These are phyloP conservation scores for Oryza australiensis DNA, from an alignment of 176 grass and related monocot species.

Conservation along the genomic window DNA sequence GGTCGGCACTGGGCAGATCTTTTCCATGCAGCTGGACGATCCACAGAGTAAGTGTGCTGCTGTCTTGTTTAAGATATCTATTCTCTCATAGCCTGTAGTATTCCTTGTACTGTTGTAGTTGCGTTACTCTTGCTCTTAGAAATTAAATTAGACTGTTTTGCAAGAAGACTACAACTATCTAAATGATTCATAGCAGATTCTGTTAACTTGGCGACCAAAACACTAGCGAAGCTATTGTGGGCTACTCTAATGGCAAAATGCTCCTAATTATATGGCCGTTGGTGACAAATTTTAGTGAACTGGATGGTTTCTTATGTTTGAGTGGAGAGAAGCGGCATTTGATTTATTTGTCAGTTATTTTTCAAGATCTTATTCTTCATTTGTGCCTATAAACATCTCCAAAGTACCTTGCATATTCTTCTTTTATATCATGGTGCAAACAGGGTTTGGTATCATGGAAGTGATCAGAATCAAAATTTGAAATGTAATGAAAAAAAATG, in stretches of 20 bases:
- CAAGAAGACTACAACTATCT: not conserved
- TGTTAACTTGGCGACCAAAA: not conserved
- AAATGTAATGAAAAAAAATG: not conserved
- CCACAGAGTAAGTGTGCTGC: conserved; percentile 76
- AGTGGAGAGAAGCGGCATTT: conserved; percentile 9
- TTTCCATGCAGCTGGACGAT: conserved; percentile 89
- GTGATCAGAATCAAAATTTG: not conserved
- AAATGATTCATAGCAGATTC: conserved; percentile 21
- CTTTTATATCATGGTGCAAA: not conserved
- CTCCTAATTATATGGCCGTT: not conserved
- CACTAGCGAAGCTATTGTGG: not conserved
- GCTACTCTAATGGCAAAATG: not conserved
- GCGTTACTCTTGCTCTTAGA: conserved; percentile 10
- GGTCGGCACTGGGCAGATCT: conserved; percentile 96
- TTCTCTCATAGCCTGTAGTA: not conserved
- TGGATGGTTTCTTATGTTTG: not conserved
- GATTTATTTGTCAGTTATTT: not conserved
- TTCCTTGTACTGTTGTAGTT: not conserved
- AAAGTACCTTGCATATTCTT: not conserved
- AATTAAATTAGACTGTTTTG: not conserved
- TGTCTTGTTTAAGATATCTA: conserved; percentile 24
- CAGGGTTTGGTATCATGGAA: conserved; percentile 18
- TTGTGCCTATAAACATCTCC: conserved; percentile 5
- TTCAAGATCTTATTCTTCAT: not conserved
- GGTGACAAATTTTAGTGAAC: conserved; percentile 3